Evolutionary conservation across 2,329 filamentous ascomycete genomes (phyloP), one percentile per base, ranked within the genome.

Genomic region (Scedosporium apiospermum): DNA sequence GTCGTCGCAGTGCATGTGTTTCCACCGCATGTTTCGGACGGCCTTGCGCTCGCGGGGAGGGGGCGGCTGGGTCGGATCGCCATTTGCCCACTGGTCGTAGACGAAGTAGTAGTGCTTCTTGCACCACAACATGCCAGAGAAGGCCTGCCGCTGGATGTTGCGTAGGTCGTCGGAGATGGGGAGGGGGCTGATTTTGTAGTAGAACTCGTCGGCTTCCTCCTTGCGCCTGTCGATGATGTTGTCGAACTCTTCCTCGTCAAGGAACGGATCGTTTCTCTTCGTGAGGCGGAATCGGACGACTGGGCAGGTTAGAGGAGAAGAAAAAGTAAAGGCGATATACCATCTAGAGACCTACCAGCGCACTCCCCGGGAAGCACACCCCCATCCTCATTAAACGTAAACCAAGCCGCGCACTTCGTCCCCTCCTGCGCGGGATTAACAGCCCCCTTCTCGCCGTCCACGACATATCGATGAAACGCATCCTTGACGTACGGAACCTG

Each of bases 41-140:
- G 84, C 81, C 73, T 95, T 96, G 62, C 93, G 84, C 46, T 84
- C 82, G 1, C 88, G 80, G 1, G 93, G 93, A 27, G 95, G 95
- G 38, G 93, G 90, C 53, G 93, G 91, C 80, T 93, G 91, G 58
- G 82, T 83, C 10, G 93, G 93, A 71, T 98, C 93, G 61, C 93
- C 93, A 66, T 96, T 96, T 27, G 93, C 92, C 93, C 93, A 98
- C 72, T 98, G 90, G 67, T 98, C 93, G 91, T 92, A 97, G 69
- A 98, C 86, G 74, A 98, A 97, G 72, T 96, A 86, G 74, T 98
- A 98, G 76, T 91, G 91, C 74, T 98, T 93, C 75, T 98, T 98
- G 66, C 89, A 96, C 93, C 93, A 98, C 82, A 98, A 88, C 93
- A 98, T 98, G 62, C 95, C 93, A 0, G 93, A 88, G 67, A 97